Conservation (phyloP, 129 eudicot species). For the Centrapalus pauciflorus region DNA sequence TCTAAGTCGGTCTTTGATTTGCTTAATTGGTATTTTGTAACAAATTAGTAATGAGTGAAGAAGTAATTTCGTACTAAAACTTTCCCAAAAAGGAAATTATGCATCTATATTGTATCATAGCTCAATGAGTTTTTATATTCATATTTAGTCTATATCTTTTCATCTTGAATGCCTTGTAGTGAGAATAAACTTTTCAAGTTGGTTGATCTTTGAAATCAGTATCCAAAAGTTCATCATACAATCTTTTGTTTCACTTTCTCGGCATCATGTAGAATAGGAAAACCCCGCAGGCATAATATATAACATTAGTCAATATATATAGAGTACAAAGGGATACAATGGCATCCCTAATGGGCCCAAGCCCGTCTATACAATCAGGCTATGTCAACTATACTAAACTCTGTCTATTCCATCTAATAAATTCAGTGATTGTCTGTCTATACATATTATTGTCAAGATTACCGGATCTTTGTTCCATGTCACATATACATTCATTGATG, state of each 20-base stretch:
- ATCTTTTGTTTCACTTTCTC: constrained; percentile 5
- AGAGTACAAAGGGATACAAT: no score
- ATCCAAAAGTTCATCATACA: not conserved
- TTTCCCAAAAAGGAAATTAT: no score
- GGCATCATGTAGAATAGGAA: no score
- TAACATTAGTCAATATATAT: no score
- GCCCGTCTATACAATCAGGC: no score
- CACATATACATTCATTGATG: not conserved
- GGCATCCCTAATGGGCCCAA: no score
- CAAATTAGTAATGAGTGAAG: not conserved
- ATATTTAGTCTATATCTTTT: not conserved
- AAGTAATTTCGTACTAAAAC: not conserved
- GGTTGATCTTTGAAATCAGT: not conserved
- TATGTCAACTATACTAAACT: no score
- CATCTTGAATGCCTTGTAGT: not conserved
- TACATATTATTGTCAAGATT: not conserved
- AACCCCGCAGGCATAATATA: no score
- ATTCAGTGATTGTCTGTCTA: not conserved
- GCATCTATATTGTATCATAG: no score
- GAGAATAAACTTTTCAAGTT: not conserved
- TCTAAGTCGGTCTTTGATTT: no score
- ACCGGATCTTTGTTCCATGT: constrained; percentile 1
- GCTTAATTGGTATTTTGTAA: not conserved
- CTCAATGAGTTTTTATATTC: not conserved
- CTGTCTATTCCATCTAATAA: no score